phyloP scores from a whole-genome alignment of 2,329 filamentous ascomycete species.

The Sphaerulina populicola region DNA sequence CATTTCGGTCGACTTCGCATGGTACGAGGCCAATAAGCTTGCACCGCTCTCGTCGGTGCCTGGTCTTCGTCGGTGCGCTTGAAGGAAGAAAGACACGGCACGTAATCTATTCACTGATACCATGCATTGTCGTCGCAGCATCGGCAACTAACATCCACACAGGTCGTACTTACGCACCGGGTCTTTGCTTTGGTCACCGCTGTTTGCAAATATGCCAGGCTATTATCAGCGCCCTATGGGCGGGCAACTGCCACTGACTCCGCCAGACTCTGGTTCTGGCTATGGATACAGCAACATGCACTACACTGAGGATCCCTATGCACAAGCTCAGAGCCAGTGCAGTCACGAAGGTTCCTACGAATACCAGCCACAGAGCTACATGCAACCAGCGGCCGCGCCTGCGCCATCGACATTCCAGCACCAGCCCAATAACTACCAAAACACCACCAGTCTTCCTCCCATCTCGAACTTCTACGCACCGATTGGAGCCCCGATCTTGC shows the following conservation, averaged over 20 bases:
- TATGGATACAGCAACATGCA: conserved; percentile 35
- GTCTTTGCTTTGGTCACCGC: conserved; percentile 36
- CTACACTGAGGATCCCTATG: conserved; percentile 40
- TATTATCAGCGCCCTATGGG: conserved; percentile 41
- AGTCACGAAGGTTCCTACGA: conserved; percentile 40
- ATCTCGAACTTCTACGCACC: conserved; percentile 39
- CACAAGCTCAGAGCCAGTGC: conserved; percentile 29
- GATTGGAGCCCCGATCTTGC: conserved; percentile 39
- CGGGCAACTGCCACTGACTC: conserved; percentile 40
- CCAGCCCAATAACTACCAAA: conserved; percentile 26
- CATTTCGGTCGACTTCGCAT: conserved; percentile 18
- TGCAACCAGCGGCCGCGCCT: conserved; percentile 32
- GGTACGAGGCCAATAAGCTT: conserved; percentile 19
- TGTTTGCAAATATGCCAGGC: conserved; percentile 42
- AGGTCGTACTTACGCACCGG: conserved; percentile 35
- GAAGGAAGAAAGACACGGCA: conserved; percentile 22
- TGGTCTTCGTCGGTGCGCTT: conserved; percentile 23
- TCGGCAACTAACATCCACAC: conserved; percentile 6
- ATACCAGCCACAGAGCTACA: conserved; percentile 40
- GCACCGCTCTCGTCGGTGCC: conserved; percentile 20
- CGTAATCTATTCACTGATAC: conserved; percentile 4
- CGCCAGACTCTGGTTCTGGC: conserved; percentile 42
- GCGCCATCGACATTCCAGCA: conserved; percentile 29
- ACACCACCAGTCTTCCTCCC: conserved; percentile 29
- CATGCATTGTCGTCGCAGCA: conserved; percentile 2